Evolutionary conservation across 805 yeast species (phyloP), one percentile per base, ranked within the genome.

Genomic region (Jamesozyma gamospora): DNA sequence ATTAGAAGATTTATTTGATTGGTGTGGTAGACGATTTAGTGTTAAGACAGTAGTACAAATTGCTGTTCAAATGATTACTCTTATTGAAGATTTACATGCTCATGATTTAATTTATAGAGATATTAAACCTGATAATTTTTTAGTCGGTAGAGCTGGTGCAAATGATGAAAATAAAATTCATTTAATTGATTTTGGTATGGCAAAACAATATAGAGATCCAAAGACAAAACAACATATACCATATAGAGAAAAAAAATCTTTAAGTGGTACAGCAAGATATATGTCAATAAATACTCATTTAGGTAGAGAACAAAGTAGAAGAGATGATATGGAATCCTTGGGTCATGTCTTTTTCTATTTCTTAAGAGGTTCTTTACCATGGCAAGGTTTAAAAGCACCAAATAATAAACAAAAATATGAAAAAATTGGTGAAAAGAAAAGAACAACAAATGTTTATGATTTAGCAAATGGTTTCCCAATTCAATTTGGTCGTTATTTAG

Each of bases 311-410:
- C 98, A 92, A 67, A 79, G 85, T 54, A 79, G 98, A 60, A 74
- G 98, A 54, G 98, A 92, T 58, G 98, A 92, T 64, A 73, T 92
- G 58, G 98, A 92, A 67, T 86, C 95, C 41, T 71, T 92, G 56
- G 98, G 96, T 25, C 96, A 92, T 62, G 98, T 92, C 8, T 86
- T 92, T 56, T 83, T 92, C 69, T 92, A 92, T 64, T 92, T 92
- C 64, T 64, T 90, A 49, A 76, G 94, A 52, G 98, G 98, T 36
- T 84, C 84, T 44, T 69, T 92, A 55, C 98, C 98, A 47, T 92
- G 98, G 98, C 98, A 92, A 69, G 98, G 98, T 18, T 71, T 92
- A 51, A 90, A 92, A 63, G 98, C 98, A 10, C 96, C 96, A 50
- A 88, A 95, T 31, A 92, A 92, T 70, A 90, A 92, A 65, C 96